phyloP scores from a whole-genome alignment of 495 filamentous ascomycete species.

The Thermothielavioides terrestris region DNA sequence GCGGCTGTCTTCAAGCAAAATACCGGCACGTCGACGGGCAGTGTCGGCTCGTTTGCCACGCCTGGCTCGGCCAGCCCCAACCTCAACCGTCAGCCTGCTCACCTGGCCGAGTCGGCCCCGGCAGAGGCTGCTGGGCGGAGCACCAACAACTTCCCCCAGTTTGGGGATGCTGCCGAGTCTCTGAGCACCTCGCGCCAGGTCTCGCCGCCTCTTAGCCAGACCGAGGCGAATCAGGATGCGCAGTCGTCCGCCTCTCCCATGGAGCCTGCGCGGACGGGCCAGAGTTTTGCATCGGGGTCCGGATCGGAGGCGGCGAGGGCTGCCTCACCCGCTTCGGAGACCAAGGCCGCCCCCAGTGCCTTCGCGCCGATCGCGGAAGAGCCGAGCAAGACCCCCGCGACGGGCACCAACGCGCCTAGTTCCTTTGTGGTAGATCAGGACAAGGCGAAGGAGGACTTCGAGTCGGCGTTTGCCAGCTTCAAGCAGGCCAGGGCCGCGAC shows the following conservation, averaged over 20 bases:
- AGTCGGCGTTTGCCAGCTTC: constrained; percentile 62
- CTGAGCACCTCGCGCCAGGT: constrained; percentile 69
- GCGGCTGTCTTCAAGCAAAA: constrained; percentile 61
- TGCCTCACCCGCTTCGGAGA: constrained; percentile 16
- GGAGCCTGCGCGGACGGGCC: constrained; percentile 26
- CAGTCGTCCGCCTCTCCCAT: constrained; percentile 30
- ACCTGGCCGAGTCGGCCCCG: constrained; percentile 46
- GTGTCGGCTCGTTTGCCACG: constrained; percentile 44
- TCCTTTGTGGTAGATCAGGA: constrained; percentile 50
- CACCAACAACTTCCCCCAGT: constrained; percentile 60
- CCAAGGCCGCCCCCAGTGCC: constrained; percentile 15
- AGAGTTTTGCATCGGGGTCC: constrained; percentile 28
- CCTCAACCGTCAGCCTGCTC: constrained; percentile 38
- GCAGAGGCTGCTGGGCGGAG: constrained; percentile 62
- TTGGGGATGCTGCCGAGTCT: constrained; percentile 57
- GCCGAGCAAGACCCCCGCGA: constrained; percentile 10
- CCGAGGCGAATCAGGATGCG: constrained; percentile 52
- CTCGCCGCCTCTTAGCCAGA: constrained; percentile 68
- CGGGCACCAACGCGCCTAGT: constrained; percentile 24
- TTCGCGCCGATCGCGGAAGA: constrained; percentile 10
- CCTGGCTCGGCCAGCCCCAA: constrained; percentile 50
- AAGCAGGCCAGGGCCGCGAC: constrained; percentile 24
- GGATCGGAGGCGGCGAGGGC: constrained; percentile 23
- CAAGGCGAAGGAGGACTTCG: constrained; percentile 66
- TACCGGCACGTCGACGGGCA: constrained; percentile 43